Conservation (phyloP, 2,329 filamentous ascomycete species). For the Penicillium sp. region DNA sequence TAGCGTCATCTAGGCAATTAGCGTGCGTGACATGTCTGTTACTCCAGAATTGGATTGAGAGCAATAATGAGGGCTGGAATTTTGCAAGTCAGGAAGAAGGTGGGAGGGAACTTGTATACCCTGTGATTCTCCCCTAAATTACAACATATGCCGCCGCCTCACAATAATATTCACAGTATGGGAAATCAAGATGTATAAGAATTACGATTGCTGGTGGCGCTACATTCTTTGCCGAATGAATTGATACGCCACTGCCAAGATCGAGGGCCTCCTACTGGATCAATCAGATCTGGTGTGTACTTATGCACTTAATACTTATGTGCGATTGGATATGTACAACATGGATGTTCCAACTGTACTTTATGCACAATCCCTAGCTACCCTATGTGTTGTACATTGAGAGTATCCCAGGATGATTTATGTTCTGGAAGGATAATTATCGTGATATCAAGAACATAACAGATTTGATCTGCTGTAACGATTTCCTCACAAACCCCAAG, state of each 20-base stretch:
- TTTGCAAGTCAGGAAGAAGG: not conserved
- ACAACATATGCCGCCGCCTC: too few species aligned
- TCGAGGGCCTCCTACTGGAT: not conserved
- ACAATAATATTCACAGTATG: too few species aligned
- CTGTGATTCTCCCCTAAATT: not conserved
- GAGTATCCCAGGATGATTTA: not conserved
- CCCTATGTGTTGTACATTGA: too few species aligned
- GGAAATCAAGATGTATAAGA: not conserved
- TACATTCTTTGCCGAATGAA: not conserved
- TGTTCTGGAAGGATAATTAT: not conserved
- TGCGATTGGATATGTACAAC: not conserved
- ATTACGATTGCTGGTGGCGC: not conserved
- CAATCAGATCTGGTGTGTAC: not conserved
- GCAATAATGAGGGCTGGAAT: not conserved
- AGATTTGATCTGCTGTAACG: not conserved
- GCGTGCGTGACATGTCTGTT: not conserved
- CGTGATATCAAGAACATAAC: not conserved
- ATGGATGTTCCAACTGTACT: too few species aligned
- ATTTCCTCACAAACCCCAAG: not conserved
- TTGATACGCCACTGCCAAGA: conserved; percentile 3
- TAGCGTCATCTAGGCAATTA: not conserved
- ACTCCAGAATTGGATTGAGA: not conserved
- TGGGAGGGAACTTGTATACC: not conserved
- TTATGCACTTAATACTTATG: too few species aligned
- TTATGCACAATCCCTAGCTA: too few species aligned